Percentiles rank a stretch among this genome's conserved stretches.
phyloP scores from a whole-genome alignment of 768 basidiomycete genomes.

The Mycena maculata region DNA sequence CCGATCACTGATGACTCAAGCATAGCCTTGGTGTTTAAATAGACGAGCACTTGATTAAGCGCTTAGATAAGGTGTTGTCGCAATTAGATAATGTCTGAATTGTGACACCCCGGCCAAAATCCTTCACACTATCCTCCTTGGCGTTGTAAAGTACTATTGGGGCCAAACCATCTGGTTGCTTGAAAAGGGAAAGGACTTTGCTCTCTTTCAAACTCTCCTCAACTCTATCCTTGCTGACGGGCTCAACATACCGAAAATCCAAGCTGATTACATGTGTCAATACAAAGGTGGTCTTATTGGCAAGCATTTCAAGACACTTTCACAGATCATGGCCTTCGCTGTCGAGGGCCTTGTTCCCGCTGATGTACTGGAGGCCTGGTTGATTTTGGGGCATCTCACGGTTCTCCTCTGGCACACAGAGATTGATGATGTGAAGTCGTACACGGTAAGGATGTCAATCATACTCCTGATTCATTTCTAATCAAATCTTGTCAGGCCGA shows the following conservation, averaged over 20 bases:
- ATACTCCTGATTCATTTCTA: background rate
- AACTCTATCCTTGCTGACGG: conserved; percentile 40
- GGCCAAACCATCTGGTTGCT: conserved; percentile 37
- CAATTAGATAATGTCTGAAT: too few species aligned
- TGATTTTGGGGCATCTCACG: conserved; percentile 33
- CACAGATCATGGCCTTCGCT: conserved; percentile 43
- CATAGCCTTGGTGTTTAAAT: too few species aligned
- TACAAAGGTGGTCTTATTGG: conserved; percentile 46
- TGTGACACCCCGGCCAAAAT: too few species aligned
- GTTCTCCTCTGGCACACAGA: conserved; percentile 45
- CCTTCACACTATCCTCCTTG: conserved; percentile 48
- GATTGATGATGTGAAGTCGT: conserved; percentile 38
- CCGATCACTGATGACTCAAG: too few species aligned
- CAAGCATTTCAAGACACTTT: conserved; percentile 43
- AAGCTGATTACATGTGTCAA: conserved; percentile 45
- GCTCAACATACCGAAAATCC: conserved; percentile 38
- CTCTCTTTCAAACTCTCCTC: conserved; percentile 39
- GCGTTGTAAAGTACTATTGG: conserved; percentile 50
- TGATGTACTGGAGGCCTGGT: conserved; percentile 37
- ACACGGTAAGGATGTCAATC: conserved; percentile 36
- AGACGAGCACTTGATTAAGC: too few species aligned
- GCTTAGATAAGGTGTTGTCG: conserved; percentile 17
- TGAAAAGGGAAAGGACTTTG: conserved; percentile 36
- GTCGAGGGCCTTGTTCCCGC: conserved; percentile 40
- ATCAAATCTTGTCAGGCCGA: conserved; percentile 14